These are phyloP conservation scores for Odontarrhena argentea DNA, from an alignment of 345 rosid species.

Conservation along the genomic window DNA sequence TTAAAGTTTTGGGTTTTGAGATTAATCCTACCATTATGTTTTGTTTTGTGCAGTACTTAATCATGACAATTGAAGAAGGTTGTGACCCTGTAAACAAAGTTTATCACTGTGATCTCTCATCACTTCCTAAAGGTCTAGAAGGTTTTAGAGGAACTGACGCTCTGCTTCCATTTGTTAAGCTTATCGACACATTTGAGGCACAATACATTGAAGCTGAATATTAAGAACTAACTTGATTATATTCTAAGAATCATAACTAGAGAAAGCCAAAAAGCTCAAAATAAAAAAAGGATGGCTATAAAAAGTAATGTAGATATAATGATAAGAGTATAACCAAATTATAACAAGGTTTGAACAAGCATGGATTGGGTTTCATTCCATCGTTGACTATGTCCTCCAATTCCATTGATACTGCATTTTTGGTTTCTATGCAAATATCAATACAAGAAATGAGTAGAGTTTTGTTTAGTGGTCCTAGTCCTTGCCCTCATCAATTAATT, in stretches of 20 bases:
- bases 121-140: slow-evolving; percentile 64
- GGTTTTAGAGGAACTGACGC: slow-evolving; percentile 53
- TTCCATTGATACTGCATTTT: slow-evolving; percentile 31
- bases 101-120: slow-evolving; percentile 69
- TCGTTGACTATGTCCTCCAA: slow-evolving; percentile 52
- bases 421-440: slow-evolving; percentile 37
- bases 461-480: slow-evolving; percentile 44
- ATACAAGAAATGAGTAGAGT: slow-evolving; percentile 41
- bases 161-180: slow-evolving; percentile 76
- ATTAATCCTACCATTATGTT: slow-evolving; percentile 8
- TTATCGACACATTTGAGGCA: slow-evolving; percentile 72
- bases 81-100: slow-evolving; percentile 88
- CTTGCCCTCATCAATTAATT: slow-evolving; percentile 41
- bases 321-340: slow-evolving; percentile 33
- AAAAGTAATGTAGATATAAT: slow-evolving; percentile 27
- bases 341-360: slow-evolving; percentile 40
- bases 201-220: slow-evolving; percentile 43
- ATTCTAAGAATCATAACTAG: no score
- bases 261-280: no score
- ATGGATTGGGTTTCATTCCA: slow-evolving; percentile 44
- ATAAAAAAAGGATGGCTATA: slow-evolving; percentile 24
- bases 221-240: no score
- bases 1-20: background rate
- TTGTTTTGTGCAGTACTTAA: slow-evolving; percentile 61
- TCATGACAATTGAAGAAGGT: slow-evolving; percentile 55